Evolutionary conservation across 2,329 filamentous ascomycete species (phyloP).

Genomic region (Fusarium sp.): DNA sequence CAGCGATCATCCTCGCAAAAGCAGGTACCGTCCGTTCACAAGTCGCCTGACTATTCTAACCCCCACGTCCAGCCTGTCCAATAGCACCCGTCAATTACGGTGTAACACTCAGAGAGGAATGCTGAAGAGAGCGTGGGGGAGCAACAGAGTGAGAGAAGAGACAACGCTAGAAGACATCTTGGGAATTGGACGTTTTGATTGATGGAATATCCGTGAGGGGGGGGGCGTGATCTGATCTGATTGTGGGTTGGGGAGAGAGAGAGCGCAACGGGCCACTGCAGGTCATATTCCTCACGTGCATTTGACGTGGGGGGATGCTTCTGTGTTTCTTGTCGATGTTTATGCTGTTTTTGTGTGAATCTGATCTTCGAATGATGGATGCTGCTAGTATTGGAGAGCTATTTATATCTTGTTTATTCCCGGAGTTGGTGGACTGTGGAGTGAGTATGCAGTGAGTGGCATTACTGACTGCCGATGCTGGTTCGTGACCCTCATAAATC

Average conservation of each 20-base stretch:
- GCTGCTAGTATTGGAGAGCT: neutral
- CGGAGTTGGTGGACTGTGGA: neutral
- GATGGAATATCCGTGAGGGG: slow-evolving; percentile 5
- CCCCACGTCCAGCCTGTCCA: slow-evolving; percentile 33
- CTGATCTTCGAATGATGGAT: neutral
- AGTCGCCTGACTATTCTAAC: slow-evolving; percentile 36
- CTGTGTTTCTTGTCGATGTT: neutral
- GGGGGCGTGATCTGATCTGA: slow-evolving; percentile 16
- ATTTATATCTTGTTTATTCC: slow-evolving; percentile 4
- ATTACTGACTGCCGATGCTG: neutral
- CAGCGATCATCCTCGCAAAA: slow-evolving; percentile 27
- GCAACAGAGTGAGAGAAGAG: neutral
- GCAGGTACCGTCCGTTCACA: slow-evolving; percentile 39
- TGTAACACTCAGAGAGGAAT: slow-evolving; percentile 27
- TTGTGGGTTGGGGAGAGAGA: neutral
- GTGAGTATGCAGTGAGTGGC: neutral
- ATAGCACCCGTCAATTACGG: slow-evolving; percentile 30
- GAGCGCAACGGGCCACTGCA: slow-evolving; percentile 34
- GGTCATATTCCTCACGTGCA: slow-evolving; percentile 35
- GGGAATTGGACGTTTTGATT: neutral
- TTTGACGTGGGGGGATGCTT: slow-evolving; percentile 23
- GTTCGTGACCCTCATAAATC: neutral
- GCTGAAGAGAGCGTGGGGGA: slow-evolving; percentile 21
- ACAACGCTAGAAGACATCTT: neutral
- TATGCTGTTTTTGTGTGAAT: neutral